Base-by-base conservation (phyloP, 2,329 filamentous ascomycete genomes). In the Penicillium sclerotiorum region DNA sequence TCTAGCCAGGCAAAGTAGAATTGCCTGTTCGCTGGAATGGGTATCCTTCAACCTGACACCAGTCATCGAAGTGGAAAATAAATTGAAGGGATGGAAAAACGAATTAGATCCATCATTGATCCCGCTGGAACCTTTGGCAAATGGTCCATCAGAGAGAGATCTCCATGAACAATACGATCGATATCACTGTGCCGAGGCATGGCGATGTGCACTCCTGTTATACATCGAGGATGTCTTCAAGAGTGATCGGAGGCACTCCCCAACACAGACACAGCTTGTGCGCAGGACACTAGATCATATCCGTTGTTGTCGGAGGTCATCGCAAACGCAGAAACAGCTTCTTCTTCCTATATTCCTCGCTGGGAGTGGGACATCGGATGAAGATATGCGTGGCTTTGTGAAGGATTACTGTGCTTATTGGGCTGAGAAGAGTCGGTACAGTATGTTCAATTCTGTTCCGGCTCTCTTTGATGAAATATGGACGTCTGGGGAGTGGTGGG, bases 311-410 rank as follows among this genome's bases (percentile, higher is more conserved):
- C 56, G 66, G 8, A 50, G 47, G 12, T 63, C 56, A 9, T 61
- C 57, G 0, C 60, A 66, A 37, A 56, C 66, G 0, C 69, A 71
- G 49, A 73, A 73, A 43, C 70, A 73, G 36, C 54, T 72, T 0
- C 60, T 73, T 2, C 57, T 73, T 1, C 69, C 70, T 0, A 60
- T 72, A 0, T 73, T 73, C 27, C 49, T 73, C 0, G 68, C 68
- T 0, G 69, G 61, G 2, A 61, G 59, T 17, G 70, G 71, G 50
- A 62, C 61, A 1, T 42, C 40, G 6, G 50, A 49, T 23, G 25
- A 45, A 8, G 40, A 41, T 37, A 55, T 66, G 45, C 56, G 64
- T 1, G 44, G 56, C 18, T 57, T 61, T 13, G 63, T 61, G 0
- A 57, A 54, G 22, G 40, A 55, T 2, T 72, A 65, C 39, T 72